Evolutionary conservation across 441 rosid species (phyloP).

Genomic region (Cnidoscolus chayamansa): DNA sequence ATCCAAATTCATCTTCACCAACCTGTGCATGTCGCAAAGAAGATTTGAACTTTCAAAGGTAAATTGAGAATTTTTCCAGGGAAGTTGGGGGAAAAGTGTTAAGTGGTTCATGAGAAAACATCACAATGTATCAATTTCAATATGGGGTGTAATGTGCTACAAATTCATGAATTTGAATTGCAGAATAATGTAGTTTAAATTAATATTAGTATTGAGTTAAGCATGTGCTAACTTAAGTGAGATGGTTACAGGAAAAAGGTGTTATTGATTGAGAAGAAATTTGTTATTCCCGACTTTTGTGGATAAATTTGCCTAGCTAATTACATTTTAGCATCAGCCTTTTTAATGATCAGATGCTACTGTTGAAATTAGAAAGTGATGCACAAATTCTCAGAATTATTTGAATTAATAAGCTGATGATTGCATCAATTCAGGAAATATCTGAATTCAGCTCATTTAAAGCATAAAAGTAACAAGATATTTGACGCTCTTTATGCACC

Average conservation of each 20-base stretch:
- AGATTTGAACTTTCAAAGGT: constrained; percentile 7
- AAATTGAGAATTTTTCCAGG: not conserved
- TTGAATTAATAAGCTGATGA: not conserved
- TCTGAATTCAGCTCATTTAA: not conserved
- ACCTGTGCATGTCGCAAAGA: constrained; percentile 47
- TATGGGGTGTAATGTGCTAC: too few species aligned
- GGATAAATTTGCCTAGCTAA: not conserved
- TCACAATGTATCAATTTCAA: too few species aligned
- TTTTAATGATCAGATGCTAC: not conserved
- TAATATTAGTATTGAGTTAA: not conserved
- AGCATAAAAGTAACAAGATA: not conserved
- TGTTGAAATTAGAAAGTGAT: not conserved
- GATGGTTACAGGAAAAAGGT: not conserved
- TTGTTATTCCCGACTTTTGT: not conserved
- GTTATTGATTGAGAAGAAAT: not conserved
- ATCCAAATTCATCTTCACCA: constrained; percentile 95
- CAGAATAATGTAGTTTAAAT: too few species aligned
- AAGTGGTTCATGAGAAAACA: too few species aligned
- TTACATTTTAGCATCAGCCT: not conserved
- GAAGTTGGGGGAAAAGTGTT: too few species aligned
- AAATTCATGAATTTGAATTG: too few species aligned
- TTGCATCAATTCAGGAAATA: not conserved
- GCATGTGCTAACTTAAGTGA: not conserved
- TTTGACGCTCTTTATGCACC: not conserved
- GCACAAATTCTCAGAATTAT: not conserved